These are phyloP conservation scores for Colletotrichum tofieldiae DNA, from an alignment of 2,329 filamentous ascomycete species.

Conservation along the genomic window DNA sequence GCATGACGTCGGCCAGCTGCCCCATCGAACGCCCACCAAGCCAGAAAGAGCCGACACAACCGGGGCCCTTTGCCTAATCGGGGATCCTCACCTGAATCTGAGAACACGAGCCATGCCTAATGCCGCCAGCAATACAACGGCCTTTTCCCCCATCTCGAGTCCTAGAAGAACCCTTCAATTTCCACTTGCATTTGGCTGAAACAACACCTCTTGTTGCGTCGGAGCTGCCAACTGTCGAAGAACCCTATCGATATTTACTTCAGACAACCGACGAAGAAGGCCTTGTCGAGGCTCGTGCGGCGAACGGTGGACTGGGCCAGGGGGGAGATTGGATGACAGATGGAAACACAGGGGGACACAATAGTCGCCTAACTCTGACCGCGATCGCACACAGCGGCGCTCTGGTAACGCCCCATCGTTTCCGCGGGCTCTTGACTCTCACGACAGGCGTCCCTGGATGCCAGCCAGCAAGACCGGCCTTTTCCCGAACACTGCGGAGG, in stretches of 20 bases:
- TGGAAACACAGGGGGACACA: neutral
- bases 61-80: constrained; percentile 38
- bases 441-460: constrained; percentile 12
- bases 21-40: constrained; percentile 24
- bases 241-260: constrained; percentile 13
- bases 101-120: constrained; percentile 43
- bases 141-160: neutral
- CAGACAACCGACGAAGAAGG: constrained; percentile 4
- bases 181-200: constrained; percentile 39
- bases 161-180: constrained; percentile 31
- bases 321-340: constrained; percentile 13
- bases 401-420: constrained; percentile 5
- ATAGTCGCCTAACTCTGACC: constrained; percentile 13
- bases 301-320: neutral
- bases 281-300: constrained; percentile 27
- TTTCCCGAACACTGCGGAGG: neutral
- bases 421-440: neutral
- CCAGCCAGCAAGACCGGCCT: neutral
- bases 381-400: constrained; percentile 20
- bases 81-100: constrained; percentile 46
- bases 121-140: constrained; percentile 28
- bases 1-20: constrained; percentile 28
- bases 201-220: constrained; percentile 11
- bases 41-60: constrained; percentile 24
- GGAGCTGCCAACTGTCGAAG: constrained; percentile 16